Evolutionary conservation across 2,329 filamentous ascomycete species (phyloP), one percentile per base, ranked within the genome.

Genomic region (Ceratocystis destructans): DNA sequence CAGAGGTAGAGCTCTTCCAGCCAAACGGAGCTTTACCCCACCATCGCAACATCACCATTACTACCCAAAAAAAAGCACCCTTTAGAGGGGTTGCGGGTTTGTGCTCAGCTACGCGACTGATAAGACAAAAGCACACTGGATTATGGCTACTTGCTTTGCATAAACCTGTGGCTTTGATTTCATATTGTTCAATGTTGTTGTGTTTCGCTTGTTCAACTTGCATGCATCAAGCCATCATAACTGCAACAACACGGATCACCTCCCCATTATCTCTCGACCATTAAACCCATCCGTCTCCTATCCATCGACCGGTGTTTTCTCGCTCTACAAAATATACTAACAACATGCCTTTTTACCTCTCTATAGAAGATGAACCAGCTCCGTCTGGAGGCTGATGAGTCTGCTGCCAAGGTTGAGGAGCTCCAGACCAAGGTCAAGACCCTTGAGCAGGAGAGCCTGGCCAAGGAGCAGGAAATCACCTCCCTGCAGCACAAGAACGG

Each of bases 401-500:
- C 89, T 70, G 79, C 85, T 70, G 79, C 82, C 75, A 88, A 93
- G 80, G 87, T 87, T 70, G 90, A 96, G 76, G 93, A 97, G 79
- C 85, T 96, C 71, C 86, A 94, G 80, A 71, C 78, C 73, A 92
- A 90, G 80, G 83, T 96, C 80, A 97, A 96, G 83, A 77, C 79
- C 65, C 84, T 97, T 70, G 92, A 99, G 80, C 88, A 96, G 78
- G 93, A 97, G 81, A 96, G 91, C 77, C 83, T 96, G 70, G 83
- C 88, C 75, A 97, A 97, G 82, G 94, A 97, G 81, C 92, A 97
- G 79, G 93, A 97, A 77, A 96, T 97, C 78, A 95, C 89, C 71
- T 97, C 94, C 65, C 85, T 97, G 73, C 86, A 88, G 76, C 93
- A 97, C 87, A 95, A 93, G 82, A 96, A 96, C 80, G 85, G 86